These are phyloP conservation scores for Thalassiosira profunda DNA, from an alignment of 108 stramenopile genomes.

Conservation along the genomic window DNA sequence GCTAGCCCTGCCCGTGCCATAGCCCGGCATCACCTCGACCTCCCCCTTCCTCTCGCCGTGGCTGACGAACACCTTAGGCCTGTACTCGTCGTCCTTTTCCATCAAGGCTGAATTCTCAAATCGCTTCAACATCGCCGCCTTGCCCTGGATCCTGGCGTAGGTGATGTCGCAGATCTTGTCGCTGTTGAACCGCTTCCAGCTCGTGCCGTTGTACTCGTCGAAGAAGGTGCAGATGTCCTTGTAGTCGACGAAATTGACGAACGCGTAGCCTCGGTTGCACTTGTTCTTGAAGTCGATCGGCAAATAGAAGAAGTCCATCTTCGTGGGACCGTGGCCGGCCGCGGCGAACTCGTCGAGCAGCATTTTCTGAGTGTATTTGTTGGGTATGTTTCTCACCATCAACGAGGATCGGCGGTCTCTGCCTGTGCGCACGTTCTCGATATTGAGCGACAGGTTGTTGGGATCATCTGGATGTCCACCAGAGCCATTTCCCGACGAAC, in stretches of 20 bases:
- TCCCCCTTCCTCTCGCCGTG: slow-evolving; percentile 54
- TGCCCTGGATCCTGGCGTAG: slow-evolving; percentile 99
- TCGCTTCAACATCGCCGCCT: slow-evolving; percentile 96
- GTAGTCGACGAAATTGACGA: slow-evolving; percentile 97
- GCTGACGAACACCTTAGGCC: slow-evolving; percentile 89
- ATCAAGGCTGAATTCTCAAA: slow-evolving; percentile 98
- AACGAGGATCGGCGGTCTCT: slow-evolving; percentile 95
- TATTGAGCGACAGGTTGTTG: slow-evolving; percentile 58
- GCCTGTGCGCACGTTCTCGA: slow-evolving; percentile 77
- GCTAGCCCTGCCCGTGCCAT: too few relatives aligned
- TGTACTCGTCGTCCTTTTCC: slow-evolving; percentile 98
- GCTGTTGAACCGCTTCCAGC: slow-evolving; percentile 97
- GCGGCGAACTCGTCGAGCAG: slow-evolving; percentile 92
- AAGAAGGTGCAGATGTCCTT: slow-evolving; percentile 92
- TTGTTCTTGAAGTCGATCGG: slow-evolving; percentile 99
- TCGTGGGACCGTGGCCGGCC: slow-evolving; percentile 90
- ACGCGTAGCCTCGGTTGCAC: slow-evolving; percentile 99
- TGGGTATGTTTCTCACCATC: slow-evolving; percentile 99
- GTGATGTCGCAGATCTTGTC: slow-evolving; percentile 99
- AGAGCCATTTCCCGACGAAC: slow-evolving; percentile 28
- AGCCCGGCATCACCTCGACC: too few relatives aligned
- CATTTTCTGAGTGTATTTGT: slow-evolving; percentile 99
- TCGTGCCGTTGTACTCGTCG: slow-evolving; percentile 89
- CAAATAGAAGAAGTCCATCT: slow-evolving; percentile 99
- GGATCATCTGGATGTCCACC: slow-evolving; percentile 26